phyloP scores from a whole-genome alignment of 768 basidiomycete genomes.

The Mycena filopes region DNA sequence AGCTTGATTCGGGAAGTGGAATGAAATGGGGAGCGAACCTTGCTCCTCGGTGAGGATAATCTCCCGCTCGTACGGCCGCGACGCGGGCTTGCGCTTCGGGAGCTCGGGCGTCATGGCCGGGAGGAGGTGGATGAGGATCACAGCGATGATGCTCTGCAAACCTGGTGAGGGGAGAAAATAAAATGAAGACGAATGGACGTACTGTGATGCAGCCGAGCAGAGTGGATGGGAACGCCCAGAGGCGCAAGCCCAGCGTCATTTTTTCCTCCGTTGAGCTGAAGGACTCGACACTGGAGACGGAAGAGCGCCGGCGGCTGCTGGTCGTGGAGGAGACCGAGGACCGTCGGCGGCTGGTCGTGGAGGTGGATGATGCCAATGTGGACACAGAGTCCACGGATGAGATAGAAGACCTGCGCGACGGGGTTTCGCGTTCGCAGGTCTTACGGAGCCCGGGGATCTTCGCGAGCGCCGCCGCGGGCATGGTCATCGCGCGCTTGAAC shows the following conservation, averaged over 20 bases:
- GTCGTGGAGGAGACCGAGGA: background rate
- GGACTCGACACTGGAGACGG: conserved; percentile 19
- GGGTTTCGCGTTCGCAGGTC: background rate
- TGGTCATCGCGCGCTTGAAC: conserved; percentile 13
- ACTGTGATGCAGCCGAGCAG: conserved; percentile 6
- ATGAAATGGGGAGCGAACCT: conserved; percentile 2
- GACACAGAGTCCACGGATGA: background rate
- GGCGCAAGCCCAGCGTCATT: background rate
- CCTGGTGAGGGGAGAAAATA: no score
- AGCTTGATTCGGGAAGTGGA: background rate
- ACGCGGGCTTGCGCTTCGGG: background rate
- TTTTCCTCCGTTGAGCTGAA: conserved; percentile 16
- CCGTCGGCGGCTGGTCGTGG: no score
- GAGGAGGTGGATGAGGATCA: conserved; percentile 1
- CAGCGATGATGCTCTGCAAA: conserved; percentile 12
- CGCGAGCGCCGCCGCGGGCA: conserved; percentile 5
- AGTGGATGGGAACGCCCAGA: conserved; percentile 2
- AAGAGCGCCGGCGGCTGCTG: conserved; percentile 2
- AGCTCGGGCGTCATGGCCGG: conserved; percentile 1
- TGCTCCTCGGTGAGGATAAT: conserved; percentile 12
- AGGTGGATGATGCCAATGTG: background rate
- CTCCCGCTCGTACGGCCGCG: conserved; percentile 11
- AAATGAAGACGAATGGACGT: background rate
- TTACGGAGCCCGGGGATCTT: background rate
- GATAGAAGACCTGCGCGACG: background rate